These are phyloP conservation scores for Apophysomyces trapeziformis DNA, from an alignment of 371 early-diverging fungal genomes.

Conservation along the genomic window DNA sequence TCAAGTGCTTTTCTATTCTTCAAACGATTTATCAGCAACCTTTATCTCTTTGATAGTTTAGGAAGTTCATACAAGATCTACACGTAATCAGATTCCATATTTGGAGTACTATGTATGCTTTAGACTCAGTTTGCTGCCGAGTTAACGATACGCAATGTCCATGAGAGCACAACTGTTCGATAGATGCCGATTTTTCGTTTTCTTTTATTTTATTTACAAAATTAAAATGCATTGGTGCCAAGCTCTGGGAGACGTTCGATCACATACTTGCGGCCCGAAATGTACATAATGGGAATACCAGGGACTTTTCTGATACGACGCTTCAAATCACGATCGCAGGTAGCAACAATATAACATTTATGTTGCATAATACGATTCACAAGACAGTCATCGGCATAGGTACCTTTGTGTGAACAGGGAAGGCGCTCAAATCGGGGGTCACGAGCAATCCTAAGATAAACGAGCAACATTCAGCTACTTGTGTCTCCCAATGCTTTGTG, in stretches of 20 bases:
- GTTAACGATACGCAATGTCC: no score
- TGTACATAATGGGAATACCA: slow-evolving; percentile 99
- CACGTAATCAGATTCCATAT: no score
- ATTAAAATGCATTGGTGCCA: slow-evolving; percentile 52
- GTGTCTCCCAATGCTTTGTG: background rate
- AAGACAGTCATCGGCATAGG: slow-evolving; percentile 99
- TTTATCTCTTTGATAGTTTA: background rate
- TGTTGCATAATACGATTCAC: slow-evolving; percentile 97
- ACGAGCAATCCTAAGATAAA: slow-evolving; percentile 77
- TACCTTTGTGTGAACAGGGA: slow-evolving; percentile 98
- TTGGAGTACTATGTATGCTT: no score
- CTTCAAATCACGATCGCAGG: slow-evolving; percentile 98
- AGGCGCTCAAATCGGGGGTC: slow-evolving; percentile 96
- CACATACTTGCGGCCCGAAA: slow-evolving; percentile 89
- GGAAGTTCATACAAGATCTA: no score
- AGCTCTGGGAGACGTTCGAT: slow-evolving; percentile 96
- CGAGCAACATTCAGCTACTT: slow-evolving; percentile 17
- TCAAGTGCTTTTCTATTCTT: background rate
- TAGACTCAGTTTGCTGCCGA: no score
- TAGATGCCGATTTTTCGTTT: background rate
- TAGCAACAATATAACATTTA: slow-evolving; percentile 99
- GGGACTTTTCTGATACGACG: slow-evolving; percentile 98
- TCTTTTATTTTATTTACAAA: background rate
- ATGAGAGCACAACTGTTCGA: background rate
- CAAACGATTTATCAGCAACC: background rate